phyloP scores from a whole-genome alignment of 2,329 filamentous ascomycete genomes.

The Apiospora arundinis region DNA sequence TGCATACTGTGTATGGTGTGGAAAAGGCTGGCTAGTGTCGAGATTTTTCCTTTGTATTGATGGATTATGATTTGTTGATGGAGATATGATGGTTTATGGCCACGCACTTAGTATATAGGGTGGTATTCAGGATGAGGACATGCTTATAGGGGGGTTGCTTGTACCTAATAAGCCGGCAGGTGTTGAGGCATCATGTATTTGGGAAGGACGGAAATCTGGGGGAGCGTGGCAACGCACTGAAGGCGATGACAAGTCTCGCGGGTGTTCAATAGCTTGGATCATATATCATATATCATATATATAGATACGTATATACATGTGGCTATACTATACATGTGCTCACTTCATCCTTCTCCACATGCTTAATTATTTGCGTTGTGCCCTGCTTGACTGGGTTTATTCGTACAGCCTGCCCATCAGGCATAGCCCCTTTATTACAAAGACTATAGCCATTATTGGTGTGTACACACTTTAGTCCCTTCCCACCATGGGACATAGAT shows the following conservation, averaged over 20 bases:
- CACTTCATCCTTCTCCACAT: not conserved
- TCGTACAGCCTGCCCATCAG: not conserved
- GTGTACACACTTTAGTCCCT: no score
- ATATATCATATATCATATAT: not conserved
- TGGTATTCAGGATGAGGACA: no score
- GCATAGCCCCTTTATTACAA: not conserved
- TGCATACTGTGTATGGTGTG: not conserved
- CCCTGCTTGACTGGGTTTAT: not conserved
- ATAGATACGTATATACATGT: not conserved
- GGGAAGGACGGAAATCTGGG: not conserved
- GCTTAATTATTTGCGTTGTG: not conserved
- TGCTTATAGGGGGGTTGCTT: not conserved
- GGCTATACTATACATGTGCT: not conserved
- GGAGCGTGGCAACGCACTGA: not conserved
- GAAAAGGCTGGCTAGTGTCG: not conserved
- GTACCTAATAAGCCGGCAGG: conserved; percentile 1
- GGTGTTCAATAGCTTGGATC: not conserved
- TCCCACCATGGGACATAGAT: no score
- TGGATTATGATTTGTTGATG: conserved; percentile 12
- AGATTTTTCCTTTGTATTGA: not conserved
- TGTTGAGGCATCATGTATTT: conserved; percentile 7
- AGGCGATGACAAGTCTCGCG: not conserved
- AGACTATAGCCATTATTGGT: no score
- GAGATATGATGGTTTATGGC: not conserved
- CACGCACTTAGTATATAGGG: not conserved